Base-by-base conservation (phyloP, 495 filamentous ascomycete species). In the Penicillium chermesinum region DNA sequence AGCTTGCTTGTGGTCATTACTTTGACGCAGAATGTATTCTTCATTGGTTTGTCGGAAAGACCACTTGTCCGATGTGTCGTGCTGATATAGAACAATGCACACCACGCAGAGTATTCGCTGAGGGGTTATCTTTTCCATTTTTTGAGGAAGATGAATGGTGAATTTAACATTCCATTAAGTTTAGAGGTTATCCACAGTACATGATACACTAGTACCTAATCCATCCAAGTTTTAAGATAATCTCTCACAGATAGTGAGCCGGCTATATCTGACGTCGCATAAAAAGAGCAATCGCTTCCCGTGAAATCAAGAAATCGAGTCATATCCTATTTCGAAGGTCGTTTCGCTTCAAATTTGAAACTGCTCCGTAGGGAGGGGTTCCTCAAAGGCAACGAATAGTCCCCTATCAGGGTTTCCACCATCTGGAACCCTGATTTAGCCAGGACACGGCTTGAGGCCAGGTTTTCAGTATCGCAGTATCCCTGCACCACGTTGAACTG, bases 301-400 rank as follows among this genome's bases (percentile, higher is more conserved):
- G n/a, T n/a, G n/a, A n/a, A n/a, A n/a, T n/a, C n/a, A n/a, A n/a
- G n/a, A n/a, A n/a, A n/a, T n/a, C n/a, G n/a, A n/a, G n/a, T n/a
- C n/a, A n/a, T n/a, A n/a, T n/a, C n/a, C n/a, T n/a, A n/a, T n/a
- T n/a, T n/a, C n/a, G n/a, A n/a, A n/a, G 25, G 25, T 30, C 25
- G 25, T 30, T 4, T 30, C 25, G 25, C 25, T 5, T 21, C 41
- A 21, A 49, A 54, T 12, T 38, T 25, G 5, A 54, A 33, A 39
- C 37, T 46, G 19, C 21, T 43, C 14, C 46, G 47, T 8, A 54
- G 37, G 21, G 39, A 21, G 13, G 58, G 54, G 8, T 42, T 42
- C 58, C 54, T 61, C 58, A 54, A 61, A 5, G 48, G 44, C 25
- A 61, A 40, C 13, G 15, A 36, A 50, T 57, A 58, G 39, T 63